phyloP scores from a whole-genome alignment of 208 protist species.

The Wallacemonas sp. region DNA sequence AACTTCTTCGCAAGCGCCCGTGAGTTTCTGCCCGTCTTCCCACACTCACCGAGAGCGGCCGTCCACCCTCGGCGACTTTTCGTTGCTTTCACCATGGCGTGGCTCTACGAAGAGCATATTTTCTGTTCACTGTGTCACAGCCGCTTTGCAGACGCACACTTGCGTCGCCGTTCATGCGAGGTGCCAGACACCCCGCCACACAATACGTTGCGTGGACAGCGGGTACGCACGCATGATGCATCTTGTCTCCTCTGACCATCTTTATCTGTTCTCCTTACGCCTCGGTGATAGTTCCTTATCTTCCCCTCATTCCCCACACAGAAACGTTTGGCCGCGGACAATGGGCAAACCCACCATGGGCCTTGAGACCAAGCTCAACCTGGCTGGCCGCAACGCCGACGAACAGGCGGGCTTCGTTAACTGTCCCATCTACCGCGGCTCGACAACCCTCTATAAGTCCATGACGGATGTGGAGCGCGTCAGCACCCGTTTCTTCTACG shows the following conservation, averaged over 20 bases:
- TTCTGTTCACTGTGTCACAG: neutral
- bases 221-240: too few species aligned
- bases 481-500: slow-evolving; percentile 15
- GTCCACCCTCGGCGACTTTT: too few species aligned
- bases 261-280: neutral
- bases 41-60: too few species aligned
- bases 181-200: too few species aligned
- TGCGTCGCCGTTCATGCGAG: too few species aligned
- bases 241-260: neutral
- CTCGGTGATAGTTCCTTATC: too few species aligned
- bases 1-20: too few species aligned
- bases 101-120: too few species aligned
- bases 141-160: too few species aligned
- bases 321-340: neutral
- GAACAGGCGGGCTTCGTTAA: slow-evolving; percentile 25
- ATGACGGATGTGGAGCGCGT: slow-evolving; percentile 14
- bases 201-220: too few species aligned
- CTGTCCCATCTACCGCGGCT: slow-evolving; percentile 24
- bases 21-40: too few species aligned
- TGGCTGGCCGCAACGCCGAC: slow-evolving; percentile 13
- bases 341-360: neutral
- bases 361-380: slow-evolving; percentile 19
- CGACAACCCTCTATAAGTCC: slow-evolving; percentile 21
- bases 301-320: neutral
- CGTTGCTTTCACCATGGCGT: too few species aligned